Conservation (phyloP, 345 rosid species). For the Lepidium sativum region DNA sequence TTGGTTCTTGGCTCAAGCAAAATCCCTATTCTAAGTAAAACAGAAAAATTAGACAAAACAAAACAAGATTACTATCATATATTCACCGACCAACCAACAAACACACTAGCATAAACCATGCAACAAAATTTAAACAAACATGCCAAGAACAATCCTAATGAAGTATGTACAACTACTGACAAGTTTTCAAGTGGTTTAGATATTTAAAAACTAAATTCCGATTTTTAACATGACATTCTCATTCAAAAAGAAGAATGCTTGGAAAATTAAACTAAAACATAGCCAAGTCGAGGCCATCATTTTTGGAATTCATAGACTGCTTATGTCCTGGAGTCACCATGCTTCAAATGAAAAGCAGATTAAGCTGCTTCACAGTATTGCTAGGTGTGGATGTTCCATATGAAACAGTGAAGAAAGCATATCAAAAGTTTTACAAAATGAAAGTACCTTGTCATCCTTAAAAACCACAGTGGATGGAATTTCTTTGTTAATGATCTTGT, state of each 20-base stretch:
- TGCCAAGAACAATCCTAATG: neutral
- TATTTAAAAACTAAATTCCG: neutral
- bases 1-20: too few relatives aligned
- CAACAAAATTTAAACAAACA: neutral
- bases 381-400: too few relatives aligned
- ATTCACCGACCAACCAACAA: too few relatives aligned
- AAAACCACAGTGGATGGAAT: constrained; percentile 73
- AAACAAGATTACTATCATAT: too few relatives aligned
- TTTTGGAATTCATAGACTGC: neutral
- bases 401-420: neutral
- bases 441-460: constrained; percentile 76
- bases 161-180: neutral
- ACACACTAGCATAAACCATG: too few relatives aligned
- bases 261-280: neutral
- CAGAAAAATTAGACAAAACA: too few relatives aligned
- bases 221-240: neutral
- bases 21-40: too few relatives aligned
- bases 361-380: neutral
- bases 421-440: too few relatives aligned
- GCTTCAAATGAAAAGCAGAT: neutral
- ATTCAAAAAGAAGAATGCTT: neutral
- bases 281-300: neutral
- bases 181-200: neutral
- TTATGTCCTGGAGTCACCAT: neutral
- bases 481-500: constrained; percentile 84